phyloP scores from a whole-genome alignment of 202 grass and related monocot genomes.

The Saccharum hybrid region DNA sequence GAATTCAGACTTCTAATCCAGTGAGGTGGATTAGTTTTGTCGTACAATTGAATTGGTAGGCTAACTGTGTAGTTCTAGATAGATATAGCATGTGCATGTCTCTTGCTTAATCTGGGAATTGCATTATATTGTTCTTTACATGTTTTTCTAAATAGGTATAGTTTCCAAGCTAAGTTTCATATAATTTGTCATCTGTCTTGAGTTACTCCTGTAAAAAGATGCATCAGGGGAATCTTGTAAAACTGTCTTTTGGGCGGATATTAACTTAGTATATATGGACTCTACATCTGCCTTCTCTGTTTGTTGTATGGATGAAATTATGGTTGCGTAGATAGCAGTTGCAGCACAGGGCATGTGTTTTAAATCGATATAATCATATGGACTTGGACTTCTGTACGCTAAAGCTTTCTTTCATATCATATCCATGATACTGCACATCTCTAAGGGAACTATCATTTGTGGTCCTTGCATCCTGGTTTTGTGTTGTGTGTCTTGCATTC shows the following conservation, averaged over 20 bases:
- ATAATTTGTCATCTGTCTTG: slow-evolving; percentile 33
- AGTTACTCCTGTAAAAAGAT: slow-evolving; percentile 13
- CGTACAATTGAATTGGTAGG: slow-evolving; percentile 9
- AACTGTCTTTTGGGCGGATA: slow-evolving; percentile 6
- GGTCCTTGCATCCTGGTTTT: background rate
- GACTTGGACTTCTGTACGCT: background rate
- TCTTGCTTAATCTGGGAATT: slow-evolving; percentile 2
- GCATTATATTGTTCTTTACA: background rate
- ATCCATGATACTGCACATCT: slow-evolving; percentile 17
- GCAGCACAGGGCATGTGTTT: background rate
- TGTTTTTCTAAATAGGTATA: slow-evolving; percentile 20
- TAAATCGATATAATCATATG: background rate
- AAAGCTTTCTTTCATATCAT: background rate
- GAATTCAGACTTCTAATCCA: slow-evolving; percentile 23
- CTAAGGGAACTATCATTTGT: slow-evolving; percentile 12
- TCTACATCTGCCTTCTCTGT: background rate
- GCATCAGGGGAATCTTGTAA: background rate
- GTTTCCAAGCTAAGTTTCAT: slow-evolving; percentile 26
- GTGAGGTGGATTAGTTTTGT: slow-evolving; percentile 14
- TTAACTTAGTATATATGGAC: slow-evolving; percentile 4
- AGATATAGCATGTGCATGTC: background rate
- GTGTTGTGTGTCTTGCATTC: slow-evolving; percentile 12
- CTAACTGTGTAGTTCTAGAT: slow-evolving; percentile 9
- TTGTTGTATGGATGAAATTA: background rate
- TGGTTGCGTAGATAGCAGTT: slow-evolving; percentile 18